Base-by-base conservation (phyloP, 768 basidiomycete species). In the Leccinum subgranulosum region DNA sequence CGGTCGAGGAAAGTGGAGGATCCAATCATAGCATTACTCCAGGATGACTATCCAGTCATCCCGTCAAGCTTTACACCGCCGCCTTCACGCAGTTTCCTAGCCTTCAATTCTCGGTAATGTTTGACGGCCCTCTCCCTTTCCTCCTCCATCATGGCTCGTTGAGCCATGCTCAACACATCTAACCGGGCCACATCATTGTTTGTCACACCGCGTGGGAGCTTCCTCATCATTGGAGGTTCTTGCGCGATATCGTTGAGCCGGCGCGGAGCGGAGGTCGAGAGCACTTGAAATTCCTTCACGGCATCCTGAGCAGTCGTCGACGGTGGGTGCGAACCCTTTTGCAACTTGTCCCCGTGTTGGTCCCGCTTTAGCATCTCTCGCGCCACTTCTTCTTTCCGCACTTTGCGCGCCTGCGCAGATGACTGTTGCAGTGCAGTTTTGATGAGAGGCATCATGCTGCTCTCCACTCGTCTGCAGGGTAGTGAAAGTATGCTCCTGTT, bases 91-190 rank as follows among this genome's bases (percentile, higher is more conserved):
- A 65, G 55, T 65, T 75, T 78, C 62, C 67, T 74, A 21, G 81
- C 84, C 69, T 87, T 91, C 70, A 92, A 64, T 70, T 86, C 81
- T 58, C 90, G 75, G 69, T 91, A 92, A 54, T 80, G 77, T 65
- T 71, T 73, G 58, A 93, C 85, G 21, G 74, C 88, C 58, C 80
- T 85, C 63, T 88, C 85, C 60, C 90, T 78, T 69, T 92, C 90
- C 53, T 77, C 76, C 64, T 88, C 88, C 82, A 93, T 84, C 84
- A 89, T 84, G 6, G 78, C 77, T 67, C 83, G 85, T 74, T 91
- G 88, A 14, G 86, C 84, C 81, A 90, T 85, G 28, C 86, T 87
- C 29, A 92, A 62, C 8, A 88, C 78, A 3, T 79, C 79, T 43
- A 57, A 53, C 60, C 66, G 64, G 77, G 74, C 57, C 65, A 65